A percentile compares a stretch with the other conserved stretches of the same genome.
Conservation (phyloP, 2,329 filamentous ascomycete genomes). For the Scedosporium boydii region DNA sequence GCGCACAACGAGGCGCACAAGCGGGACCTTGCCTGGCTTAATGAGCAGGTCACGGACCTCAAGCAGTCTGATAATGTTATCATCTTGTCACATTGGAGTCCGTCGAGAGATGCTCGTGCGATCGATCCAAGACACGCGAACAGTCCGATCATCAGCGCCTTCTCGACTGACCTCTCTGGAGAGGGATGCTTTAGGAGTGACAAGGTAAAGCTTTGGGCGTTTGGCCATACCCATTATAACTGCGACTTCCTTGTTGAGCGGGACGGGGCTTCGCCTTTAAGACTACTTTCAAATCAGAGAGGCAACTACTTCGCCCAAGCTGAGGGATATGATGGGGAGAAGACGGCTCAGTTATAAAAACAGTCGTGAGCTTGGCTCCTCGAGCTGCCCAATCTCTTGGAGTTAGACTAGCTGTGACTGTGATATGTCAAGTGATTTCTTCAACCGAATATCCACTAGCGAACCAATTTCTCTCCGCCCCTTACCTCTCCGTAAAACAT, state of each 20-base stretch:
- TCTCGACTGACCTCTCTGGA: constrained; percentile 28
- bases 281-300: constrained; percentile 22
- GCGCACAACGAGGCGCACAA: constrained; percentile 26
- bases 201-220: constrained; percentile 32
- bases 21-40: constrained; percentile 33
- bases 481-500: constrained; percentile 9
- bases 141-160: constrained; percentile 20
- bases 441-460: constrained; percentile 9
- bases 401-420: not conserved
- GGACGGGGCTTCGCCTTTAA: constrained; percentile 5
- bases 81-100: constrained; percentile 34
- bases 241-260: constrained; percentile 24
- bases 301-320: constrained; percentile 13
- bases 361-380: not conserved
- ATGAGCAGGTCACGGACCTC: constrained; percentile 20
- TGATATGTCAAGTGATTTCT: constrained; percentile 8
- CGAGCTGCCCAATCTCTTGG: not conserved
- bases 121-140: constrained; percentile 23
- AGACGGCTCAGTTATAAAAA: not conserved
- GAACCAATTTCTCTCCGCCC: not conserved
- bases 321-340: not conserved
- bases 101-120: constrained; percentile 22
- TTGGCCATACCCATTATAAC: constrained; percentile 39
- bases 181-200: constrained; percentile 27
- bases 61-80: constrained; percentile 16